Base-by-base conservation (phyloP, 306 rosid species). In the Gleditsia sinensis region DNA sequence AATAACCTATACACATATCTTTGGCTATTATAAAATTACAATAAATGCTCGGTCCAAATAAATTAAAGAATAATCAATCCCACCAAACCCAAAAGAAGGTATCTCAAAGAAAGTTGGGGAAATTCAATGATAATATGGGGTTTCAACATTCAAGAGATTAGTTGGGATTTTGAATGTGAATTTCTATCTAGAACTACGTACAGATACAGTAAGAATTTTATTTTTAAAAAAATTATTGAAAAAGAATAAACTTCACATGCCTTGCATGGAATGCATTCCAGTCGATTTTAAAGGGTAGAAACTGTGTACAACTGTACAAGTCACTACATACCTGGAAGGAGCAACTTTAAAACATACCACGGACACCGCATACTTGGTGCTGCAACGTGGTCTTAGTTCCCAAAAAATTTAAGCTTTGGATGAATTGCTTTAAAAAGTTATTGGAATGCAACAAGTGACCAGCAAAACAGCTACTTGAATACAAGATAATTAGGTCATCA, bases 271-370 rank as follows among this genome's bases (percentile, higher is more conserved):
- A 36, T 21, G 33, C 24, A 67, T 40, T 51, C 25, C 3, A 20
- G 49, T 57, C 50, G 37, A 66, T 27, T 42, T 40, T 30, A 56
- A 55, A 50, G 9, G 74, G 3, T 32, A 23, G 11, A 16, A 46
- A 40, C n/a, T 23, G 54, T 30, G 50, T 3, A n/a, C n/a, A n/a
- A n/a, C n/a, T n/a, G n/a, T n/a, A n/a, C n/a, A n/a, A n/a, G n/a
- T 50, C 37, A 51, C 19, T 21, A n/a, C 39, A 28, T 28, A 78
- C 45, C 49, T 40, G 20, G 58, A 61, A 39, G 66, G 12, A 75
- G 33, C 64, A 64, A 63, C 39, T 66, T 50, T n/a, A 30, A n/a
- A 74, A 42, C 60, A 51, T 25, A 40, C 67, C 62, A 60, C 16
- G 11, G 42, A 59, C 21, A 39, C 46, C 67, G 27, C 45, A 42